Evolutionary conservation across 306 rosid species (phyloP).

Genomic region (Carpinus viminea): DNA sequence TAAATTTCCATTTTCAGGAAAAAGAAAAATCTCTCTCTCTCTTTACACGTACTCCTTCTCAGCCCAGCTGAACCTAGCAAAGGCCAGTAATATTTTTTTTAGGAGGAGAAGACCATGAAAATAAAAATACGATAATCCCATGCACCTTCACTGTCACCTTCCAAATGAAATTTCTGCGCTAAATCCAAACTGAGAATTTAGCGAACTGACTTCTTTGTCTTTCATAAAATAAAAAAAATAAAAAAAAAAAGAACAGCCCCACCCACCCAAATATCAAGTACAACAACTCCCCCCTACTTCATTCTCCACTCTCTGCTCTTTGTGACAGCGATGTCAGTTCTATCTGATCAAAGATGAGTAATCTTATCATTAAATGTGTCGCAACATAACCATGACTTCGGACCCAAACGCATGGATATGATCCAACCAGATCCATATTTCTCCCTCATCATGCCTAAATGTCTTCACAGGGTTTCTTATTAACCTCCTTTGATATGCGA

Average conservation of each 20-base stretch:
- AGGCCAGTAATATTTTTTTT: neutral
- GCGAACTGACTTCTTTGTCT: neutral
- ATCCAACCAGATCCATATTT: neutral
- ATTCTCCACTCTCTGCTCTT: neutral
- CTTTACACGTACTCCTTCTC: neutral
- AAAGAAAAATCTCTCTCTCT: neutral
- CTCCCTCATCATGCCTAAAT: neutral
- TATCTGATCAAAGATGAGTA: neutral
- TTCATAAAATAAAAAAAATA: no score
- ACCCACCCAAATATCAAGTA: neutral
- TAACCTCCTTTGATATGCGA: neutral
- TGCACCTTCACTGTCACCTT: neutral
- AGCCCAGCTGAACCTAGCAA: neutral
- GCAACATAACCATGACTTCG: neutral
- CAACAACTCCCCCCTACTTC: neutral
- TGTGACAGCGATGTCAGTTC: neutral
- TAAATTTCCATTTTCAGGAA: no score
- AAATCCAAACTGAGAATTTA: neutral
- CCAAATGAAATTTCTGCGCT: neutral
- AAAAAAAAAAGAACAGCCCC: neutral
- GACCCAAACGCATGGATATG: neutral
- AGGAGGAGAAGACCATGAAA: neutral
- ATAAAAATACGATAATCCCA: neutral
- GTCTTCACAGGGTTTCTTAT: neutral
- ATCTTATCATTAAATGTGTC: neutral